Conservation (phyloP, 1,284 basidiomycete genomes). For the Ganoderma meredithae region DNA sequence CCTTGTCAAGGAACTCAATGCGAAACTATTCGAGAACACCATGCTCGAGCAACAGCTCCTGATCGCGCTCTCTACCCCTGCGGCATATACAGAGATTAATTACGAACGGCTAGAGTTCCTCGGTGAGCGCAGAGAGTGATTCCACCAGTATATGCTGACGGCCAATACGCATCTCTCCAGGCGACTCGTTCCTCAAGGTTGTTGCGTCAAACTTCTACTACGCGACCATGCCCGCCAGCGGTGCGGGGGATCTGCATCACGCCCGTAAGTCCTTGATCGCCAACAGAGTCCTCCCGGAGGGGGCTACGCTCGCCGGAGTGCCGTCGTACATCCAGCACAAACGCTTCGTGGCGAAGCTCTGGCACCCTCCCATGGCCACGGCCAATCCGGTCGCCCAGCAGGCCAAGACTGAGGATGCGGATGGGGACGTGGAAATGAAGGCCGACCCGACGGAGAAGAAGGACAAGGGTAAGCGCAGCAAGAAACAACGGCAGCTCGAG, state of each 20-base stretch:
- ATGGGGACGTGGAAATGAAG: slow-evolving; percentile 26
- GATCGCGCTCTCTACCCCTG: slow-evolving; percentile 71
- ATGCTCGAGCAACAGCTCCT: slow-evolving; percentile 68
- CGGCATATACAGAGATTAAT: slow-evolving; percentile 69
- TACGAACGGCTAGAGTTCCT: slow-evolving; percentile 85
- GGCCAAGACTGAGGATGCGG: not conserved
- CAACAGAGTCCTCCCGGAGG: slow-evolving; percentile 68
- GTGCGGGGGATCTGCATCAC: slow-evolving; percentile 70
- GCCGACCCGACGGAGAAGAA: slow-evolving; percentile 11
- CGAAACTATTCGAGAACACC: slow-evolving; percentile 65
- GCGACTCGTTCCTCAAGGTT: slow-evolving; percentile 84
- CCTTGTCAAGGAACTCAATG: slow-evolving; percentile 79
- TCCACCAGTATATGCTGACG: slow-evolving; percentile 15
- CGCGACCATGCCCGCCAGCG: slow-evolving; percentile 65
- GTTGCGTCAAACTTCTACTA: slow-evolving; percentile 77
- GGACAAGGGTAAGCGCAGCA: slow-evolving; percentile 36
- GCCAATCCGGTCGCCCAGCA: not conserved
- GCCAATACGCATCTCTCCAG: slow-evolving; percentile 44
- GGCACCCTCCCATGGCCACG: slow-evolving; percentile 50
- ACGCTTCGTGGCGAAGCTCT: slow-evolving; percentile 69
- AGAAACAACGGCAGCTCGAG: slow-evolving; percentile 53
- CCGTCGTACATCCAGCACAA: slow-evolving; percentile 76
- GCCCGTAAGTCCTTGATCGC: slow-evolving; percentile 74
- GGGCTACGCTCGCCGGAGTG: slow-evolving; percentile 62
- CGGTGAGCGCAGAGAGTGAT: slow-evolving; percentile 50